Conservation (phyloP, 768 basidiomycete genomes). For the Rhodotorula graminis region DNA sequence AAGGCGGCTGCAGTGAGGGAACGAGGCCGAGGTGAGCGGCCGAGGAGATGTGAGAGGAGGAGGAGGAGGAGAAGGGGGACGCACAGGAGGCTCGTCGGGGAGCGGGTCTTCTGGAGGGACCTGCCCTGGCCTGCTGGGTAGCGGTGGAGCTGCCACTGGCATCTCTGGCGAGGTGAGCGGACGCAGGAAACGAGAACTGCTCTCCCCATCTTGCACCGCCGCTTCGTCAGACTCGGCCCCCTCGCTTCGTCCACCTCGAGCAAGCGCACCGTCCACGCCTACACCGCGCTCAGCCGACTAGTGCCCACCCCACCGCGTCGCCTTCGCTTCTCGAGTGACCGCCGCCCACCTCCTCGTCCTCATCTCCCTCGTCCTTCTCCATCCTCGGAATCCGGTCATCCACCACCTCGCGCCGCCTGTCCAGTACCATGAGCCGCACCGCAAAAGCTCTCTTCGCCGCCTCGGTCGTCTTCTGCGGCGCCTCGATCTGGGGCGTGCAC, state of each 20-base stretch:
- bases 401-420: too few species aligned
- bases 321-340: too few species aligned
- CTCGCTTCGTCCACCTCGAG: too few species aligned
- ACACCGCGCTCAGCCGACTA: too few species aligned
- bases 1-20: constrained; percentile 12
- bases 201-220: too few species aligned
- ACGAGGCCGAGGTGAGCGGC: neutral
- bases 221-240: too few species aligned
- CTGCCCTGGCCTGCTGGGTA: neutral
- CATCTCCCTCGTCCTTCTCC: too few species aligned
- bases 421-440: constrained; percentile 15
- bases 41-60: neutral
- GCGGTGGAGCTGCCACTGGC: neutral
- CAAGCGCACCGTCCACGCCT: too few species aligned
- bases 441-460: constrained; percentile 29
- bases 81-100: constrained; percentile 28
- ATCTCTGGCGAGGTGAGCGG: neutral
- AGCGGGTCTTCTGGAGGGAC: neutral
- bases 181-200: neutral
- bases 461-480: constrained; percentile 15
- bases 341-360: too few species aligned
- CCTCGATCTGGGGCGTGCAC: constrained; percentile 36
- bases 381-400: too few species aligned
- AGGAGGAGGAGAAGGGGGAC: neutral
- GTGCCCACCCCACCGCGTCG: too few species aligned